Conservation (phyloP, 2,329 filamentous ascomycete species). For the Fusarium nygamai region DNA sequence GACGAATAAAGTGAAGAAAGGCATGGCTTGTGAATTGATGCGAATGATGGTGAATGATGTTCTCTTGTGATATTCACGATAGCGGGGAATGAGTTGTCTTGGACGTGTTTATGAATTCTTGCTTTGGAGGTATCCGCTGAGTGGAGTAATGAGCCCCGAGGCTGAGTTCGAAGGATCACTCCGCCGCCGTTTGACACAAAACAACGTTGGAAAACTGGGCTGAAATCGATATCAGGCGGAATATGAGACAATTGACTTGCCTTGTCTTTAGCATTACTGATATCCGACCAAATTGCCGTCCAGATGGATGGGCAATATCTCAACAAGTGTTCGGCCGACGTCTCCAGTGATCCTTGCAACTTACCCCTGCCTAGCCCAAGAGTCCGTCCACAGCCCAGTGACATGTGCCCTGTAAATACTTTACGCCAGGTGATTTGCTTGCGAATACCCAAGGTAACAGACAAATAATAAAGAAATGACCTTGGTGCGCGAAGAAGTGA, state of each 20-base stretch:
- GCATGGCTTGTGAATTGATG: neutral
- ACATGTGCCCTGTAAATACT: neutral
- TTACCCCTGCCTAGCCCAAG: neutral
- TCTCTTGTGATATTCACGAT: accelerated
- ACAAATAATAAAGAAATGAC: no score
- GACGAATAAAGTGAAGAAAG: neutral
- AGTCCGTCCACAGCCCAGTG: no score
- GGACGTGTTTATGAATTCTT: neutral
- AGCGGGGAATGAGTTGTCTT: neutral
- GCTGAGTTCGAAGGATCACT: neutral
- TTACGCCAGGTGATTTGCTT: no score
- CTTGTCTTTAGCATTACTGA: accelerated
- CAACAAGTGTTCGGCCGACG: no score
- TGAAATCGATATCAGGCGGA: accelerated
- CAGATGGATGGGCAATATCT: accelerated
- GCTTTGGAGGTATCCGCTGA: neutral
- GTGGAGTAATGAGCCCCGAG: neutral
- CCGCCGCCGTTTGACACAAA: neutral
- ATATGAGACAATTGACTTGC: accelerated
- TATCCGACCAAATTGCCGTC: accelerated
- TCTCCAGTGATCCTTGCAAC: neutral
- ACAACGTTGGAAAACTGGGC: accelerated
- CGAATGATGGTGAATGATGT: accelerated
- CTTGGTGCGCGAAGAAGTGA: no score
- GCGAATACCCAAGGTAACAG: no score